Conservation (phyloP, 176 grass and related monocot species). For the Phoenix roebelenii region DNA sequence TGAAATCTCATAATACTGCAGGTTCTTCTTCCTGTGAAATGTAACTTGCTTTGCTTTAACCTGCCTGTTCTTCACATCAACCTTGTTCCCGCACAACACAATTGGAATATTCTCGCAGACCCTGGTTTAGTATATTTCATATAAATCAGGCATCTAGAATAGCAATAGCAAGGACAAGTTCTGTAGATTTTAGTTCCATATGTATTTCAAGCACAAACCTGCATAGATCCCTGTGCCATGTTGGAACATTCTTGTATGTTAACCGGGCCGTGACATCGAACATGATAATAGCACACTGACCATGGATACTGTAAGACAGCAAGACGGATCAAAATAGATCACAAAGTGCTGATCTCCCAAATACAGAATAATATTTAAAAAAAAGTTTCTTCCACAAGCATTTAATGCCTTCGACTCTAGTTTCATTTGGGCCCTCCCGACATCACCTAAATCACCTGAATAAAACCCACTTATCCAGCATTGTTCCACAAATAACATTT, state of each 20-base stretch:
- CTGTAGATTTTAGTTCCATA: neutral
- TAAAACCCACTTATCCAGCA: too few relatives aligned
- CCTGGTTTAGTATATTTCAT: conserved; percentile 16
- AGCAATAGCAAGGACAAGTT: neutral
- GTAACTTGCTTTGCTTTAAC: conserved; percentile 63
- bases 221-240: conserved; percentile 59
- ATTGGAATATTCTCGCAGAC: conserved; percentile 57
- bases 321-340: neutral
- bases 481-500: too few relatives aligned
- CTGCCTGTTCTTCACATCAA: conserved; percentile 62
- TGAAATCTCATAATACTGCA: conserved; percentile 62
- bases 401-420: too few relatives aligned
- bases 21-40: conserved; percentile 60
- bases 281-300: conserved; percentile 60
- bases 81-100: conserved; percentile 58
- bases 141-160: too few relatives aligned
- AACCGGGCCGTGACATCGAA: conserved; percentile 54
- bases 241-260: conserved; percentile 54
- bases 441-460: too few relatives aligned
- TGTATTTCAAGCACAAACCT: conserved; percentile 13
- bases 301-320: conserved; percentile 31
- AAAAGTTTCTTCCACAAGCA: too few relatives aligned
- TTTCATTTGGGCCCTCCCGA: too few relatives aligned
- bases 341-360: too few relatives aligned
- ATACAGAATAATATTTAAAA: too few relatives aligned